phyloP scores from a whole-genome alignment of 2,329 filamentous ascomycete genomes.

The Mycocentrospora acerina region DNA sequence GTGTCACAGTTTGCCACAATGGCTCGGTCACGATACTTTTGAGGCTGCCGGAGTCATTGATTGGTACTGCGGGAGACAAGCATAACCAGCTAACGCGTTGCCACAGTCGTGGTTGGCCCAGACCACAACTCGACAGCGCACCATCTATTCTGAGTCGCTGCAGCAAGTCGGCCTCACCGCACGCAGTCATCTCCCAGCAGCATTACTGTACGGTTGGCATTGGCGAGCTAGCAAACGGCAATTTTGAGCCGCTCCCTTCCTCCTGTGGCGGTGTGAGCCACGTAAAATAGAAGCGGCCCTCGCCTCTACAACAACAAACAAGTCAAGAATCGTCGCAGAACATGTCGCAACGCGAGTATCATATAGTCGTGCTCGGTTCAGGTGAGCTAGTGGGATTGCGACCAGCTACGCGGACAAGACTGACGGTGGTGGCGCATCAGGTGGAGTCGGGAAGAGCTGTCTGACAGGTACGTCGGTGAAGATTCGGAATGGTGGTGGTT shows the following conservation, averaged over 20 bases:
- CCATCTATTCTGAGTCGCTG: slow-evolving; percentile 21
- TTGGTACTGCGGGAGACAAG: slow-evolving; percentile 19
- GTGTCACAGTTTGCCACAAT: slow-evolving; percentile 16
- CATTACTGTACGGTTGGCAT: slow-evolving; percentile 4
- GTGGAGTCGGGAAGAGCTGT: slow-evolving; percentile 90
- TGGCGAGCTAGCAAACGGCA: slow-evolving; percentile 21
- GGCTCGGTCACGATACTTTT: slow-evolving; percentile 13
- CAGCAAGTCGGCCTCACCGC: slow-evolving; percentile 19
- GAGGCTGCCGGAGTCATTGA: slow-evolving; percentile 14
- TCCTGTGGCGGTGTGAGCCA: slow-evolving; percentile 33
- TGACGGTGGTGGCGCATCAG: slow-evolving; percentile 49
- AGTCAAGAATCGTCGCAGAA: slow-evolving; percentile 8
- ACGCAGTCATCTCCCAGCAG: slow-evolving; percentile 17
- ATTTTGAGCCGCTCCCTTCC: slow-evolving; percentile 34
- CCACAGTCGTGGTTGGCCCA: slow-evolving; percentile 31
- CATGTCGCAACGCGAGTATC: slow-evolving; percentile 47
- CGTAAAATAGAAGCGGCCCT: slow-evolving; percentile 19
- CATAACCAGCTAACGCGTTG: slow-evolving; percentile 30
- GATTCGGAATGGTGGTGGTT: neutral
- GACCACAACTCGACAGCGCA: slow-evolving; percentile 21
- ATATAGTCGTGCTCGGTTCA: slow-evolving; percentile 47
- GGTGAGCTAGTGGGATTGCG: slow-evolving; percentile 32
- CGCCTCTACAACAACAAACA: slow-evolving; percentile 13
- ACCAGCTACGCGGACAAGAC: slow-evolving; percentile 17
- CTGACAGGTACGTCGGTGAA: slow-evolving; percentile 67